Evolutionary conservation across 805 yeast genomes (phyloP).

Genomic region (Candida parachauliodes): DNA sequence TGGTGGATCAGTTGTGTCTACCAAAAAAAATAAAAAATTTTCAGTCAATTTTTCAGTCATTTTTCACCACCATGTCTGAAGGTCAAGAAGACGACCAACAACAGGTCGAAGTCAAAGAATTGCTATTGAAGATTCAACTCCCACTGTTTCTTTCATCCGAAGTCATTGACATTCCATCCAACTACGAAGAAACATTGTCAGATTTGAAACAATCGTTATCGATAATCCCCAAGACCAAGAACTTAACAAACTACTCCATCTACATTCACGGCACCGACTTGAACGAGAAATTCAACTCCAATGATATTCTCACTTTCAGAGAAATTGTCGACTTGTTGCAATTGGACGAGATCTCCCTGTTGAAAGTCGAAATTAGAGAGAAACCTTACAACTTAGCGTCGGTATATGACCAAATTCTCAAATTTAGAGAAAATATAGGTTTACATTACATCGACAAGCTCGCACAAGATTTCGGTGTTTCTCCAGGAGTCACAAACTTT

Average conservation of each 20-base stretch:
- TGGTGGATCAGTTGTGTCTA: too few relatives aligned
- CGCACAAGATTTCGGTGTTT: constrained; percentile 37
- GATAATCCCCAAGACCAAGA: constrained; percentile 54
- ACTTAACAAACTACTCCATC: constrained; percentile 59
- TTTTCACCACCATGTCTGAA: constrained; percentile 10
- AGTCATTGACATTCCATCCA: constrained; percentile 24
- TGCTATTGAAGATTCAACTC: constrained; percentile 10
- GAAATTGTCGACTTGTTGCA: constrained; percentile 19
- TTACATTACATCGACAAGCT: constrained; percentile 45
- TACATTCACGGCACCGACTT: constrained; percentile 30
- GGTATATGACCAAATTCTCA: constrained; percentile 59
- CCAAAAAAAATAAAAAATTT: constrained; percentile 8
- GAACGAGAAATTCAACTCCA: constrained; percentile 19
- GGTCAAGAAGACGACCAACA: constrained; percentile 4
- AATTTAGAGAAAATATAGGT: constrained; percentile 59
- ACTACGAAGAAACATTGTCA: constrained; percentile 45
- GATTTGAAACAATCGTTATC: constrained; percentile 58
- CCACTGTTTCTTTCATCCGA: constrained; percentile 12
- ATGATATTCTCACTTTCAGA: constrained; percentile 25
- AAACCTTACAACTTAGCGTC: constrained; percentile 58
- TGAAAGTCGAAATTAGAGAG: constrained; percentile 46
- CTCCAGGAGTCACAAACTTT: constrained; percentile 51
- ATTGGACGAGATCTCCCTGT: constrained; percentile 18
- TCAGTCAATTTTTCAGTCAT: constrained; percentile 6
- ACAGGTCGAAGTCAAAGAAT: constrained; percentile 8